Evolutionary conservation across 2,329 filamentous ascomycete species (phyloP).

Genomic region (Colletotrichum plurivorum): DNA sequence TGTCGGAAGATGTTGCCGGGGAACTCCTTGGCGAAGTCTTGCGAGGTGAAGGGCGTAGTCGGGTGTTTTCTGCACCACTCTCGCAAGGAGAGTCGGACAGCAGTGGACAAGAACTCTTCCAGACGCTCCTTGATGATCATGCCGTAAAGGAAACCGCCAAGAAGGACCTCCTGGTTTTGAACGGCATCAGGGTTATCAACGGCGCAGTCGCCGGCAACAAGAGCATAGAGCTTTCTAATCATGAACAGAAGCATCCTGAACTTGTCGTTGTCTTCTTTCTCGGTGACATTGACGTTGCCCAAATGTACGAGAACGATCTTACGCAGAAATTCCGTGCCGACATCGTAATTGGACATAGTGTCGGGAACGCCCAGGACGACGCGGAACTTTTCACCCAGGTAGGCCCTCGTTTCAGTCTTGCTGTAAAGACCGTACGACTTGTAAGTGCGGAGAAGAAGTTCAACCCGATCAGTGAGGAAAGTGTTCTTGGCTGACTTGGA

Average conservation of each 20-base stretch:
- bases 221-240: slow-evolving; percentile 93
- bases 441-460: slow-evolving; percentile 92
- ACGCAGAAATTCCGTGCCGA: slow-evolving; percentile 90
- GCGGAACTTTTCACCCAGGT: slow-evolving; percentile 91
- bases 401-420: slow-evolving; percentile 84
- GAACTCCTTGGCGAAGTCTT: slow-evolving; percentile 86
- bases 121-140: slow-evolving; percentile 96
- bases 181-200: slow-evolving; percentile 97
- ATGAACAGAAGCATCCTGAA: slow-evolving; percentile 96
- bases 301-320: slow-evolving; percentile 94
- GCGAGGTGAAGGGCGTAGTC: slow-evolving; percentile 81
- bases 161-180: slow-evolving; percentile 93
- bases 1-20: slow-evolving; percentile 81
- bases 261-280: slow-evolving; percentile 89
- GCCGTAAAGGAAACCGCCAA: slow-evolving; percentile 93
- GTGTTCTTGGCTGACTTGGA: slow-evolving; percentile 88
- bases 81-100: slow-evolving; percentile 66
- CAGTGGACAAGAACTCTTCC: slow-evolving; percentile 83
- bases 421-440: slow-evolving; percentile 90
- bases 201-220: slow-evolving; percentile 92
- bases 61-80: slow-evolving; percentile 71
- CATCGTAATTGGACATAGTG: slow-evolving; percentile 88
- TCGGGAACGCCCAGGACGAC: slow-evolving; percentile 87
- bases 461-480: slow-evolving; percentile 94
- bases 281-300: slow-evolving; percentile 86